These are phyloP conservation scores for Rhodotorula toruloides DNA, from an alignment of 768 basidiomycete genomes.

Conservation along the genomic window DNA sequence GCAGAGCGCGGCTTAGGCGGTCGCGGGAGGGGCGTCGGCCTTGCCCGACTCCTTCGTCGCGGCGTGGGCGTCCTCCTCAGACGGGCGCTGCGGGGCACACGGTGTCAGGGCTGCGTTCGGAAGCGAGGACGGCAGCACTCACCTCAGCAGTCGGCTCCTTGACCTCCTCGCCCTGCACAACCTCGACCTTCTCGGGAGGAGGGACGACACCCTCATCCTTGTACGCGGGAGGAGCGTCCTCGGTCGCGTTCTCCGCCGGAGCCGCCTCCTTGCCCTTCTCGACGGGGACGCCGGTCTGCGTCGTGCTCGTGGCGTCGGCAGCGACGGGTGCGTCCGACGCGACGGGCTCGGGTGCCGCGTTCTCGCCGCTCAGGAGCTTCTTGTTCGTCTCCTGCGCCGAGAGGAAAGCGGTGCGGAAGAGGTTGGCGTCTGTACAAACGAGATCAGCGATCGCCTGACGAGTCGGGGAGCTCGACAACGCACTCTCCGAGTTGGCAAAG, in stretches of 20 bases:
- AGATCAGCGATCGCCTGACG: too few relatives aligned
- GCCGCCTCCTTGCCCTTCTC: slow-evolving; percentile 34
- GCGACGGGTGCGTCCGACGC: slow-evolving; percentile 45
- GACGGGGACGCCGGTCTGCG: slow-evolving; percentile 28
- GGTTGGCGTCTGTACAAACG: slow-evolving; percentile 60
- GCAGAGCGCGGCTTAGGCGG: background rate
- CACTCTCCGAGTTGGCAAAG: slow-evolving; percentile 93
- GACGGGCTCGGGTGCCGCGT: slow-evolving; percentile 40
- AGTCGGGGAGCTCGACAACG: slow-evolving; percentile 44
- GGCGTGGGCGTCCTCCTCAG: slow-evolving; percentile 27
- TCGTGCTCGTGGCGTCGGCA: slow-evolving; percentile 28
- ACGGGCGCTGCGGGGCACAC: slow-evolving; percentile 11
- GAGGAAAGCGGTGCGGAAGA: slow-evolving; percentile 79
- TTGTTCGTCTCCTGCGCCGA: slow-evolving; percentile 8
- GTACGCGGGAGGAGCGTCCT: slow-evolving; percentile 21
- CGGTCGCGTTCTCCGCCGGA: slow-evolving; percentile 7
- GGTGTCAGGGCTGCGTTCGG: background rate
- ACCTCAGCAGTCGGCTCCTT: slow-evolving; percentile 34
- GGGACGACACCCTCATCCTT: slow-evolving; percentile 30
- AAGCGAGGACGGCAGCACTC: background rate
- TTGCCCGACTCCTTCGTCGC: slow-evolving; percentile 23
- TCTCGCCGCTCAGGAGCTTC: slow-evolving; percentile 63
- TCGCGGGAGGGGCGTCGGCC: slow-evolving; percentile 8
- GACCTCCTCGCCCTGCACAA: slow-evolving; percentile 29
- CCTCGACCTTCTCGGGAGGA: slow-evolving; percentile 32